Evolutionary conservation across 768 basidiomycete species (phyloP).

Genomic region (Phallus indusiatus): DNA sequence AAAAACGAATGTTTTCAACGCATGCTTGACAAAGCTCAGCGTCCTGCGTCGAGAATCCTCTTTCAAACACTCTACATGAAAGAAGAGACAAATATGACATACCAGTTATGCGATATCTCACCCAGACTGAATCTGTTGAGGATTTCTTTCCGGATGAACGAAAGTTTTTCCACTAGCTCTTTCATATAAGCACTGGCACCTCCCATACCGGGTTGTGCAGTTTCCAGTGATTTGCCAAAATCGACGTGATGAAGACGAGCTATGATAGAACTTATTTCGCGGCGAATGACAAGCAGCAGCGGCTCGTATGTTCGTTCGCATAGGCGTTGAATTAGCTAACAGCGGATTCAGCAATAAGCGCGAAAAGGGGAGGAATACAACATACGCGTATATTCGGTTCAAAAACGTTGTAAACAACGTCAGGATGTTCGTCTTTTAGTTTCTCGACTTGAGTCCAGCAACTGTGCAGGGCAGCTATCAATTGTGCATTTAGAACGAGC

Average conservation of each 20-base stretch:
- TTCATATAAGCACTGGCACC: conserved; percentile 83
- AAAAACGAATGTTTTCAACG: conserved; percentile 79
- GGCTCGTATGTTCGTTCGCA: conserved; percentile 57
- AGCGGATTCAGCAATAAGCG: background rate
- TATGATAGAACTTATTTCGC: conserved; percentile 73
- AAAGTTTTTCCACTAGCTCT: conserved; percentile 81
- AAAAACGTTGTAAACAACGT: conserved; percentile 46
- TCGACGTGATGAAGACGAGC: conserved; percentile 80
- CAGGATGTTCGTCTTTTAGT: conserved; percentile 57
- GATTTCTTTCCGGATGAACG: conserved; percentile 72
- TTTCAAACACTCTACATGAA: background rate
- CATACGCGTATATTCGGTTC: conserved; percentile 50
- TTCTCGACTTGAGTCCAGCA: conserved; percentile 60
- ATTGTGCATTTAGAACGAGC: conserved; percentile 65
- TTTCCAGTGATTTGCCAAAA: conserved; percentile 63
- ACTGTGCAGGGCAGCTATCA: conserved; percentile 75
- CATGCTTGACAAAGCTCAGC: conserved; percentile 60
- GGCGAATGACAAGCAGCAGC: conserved; percentile 56
- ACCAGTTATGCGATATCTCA: conserved; percentile 72
- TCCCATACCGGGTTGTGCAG: conserved; percentile 40
- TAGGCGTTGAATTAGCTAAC: conserved; percentile 38
- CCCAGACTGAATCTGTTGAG: conserved; percentile 62
- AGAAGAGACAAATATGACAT: conserved; percentile 15
- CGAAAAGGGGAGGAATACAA: background rate
- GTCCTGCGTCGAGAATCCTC: conserved; percentile 32